Conservation (phyloP, 2,329 filamentous ascomycete species). For the Alternaria viburni region DNA sequence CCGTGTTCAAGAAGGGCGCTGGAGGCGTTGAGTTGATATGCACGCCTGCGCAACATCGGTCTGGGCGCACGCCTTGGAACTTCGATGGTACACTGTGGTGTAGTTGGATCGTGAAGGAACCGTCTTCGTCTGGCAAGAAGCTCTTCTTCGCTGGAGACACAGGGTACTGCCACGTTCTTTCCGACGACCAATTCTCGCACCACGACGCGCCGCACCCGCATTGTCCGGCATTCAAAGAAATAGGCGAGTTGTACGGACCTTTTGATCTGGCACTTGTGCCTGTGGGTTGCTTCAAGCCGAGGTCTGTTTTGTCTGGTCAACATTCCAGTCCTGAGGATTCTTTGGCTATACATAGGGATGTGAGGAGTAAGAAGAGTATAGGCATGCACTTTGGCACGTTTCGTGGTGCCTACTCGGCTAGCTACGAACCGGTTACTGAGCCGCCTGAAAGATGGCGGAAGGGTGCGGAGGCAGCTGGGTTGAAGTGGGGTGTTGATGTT, state of each 20-base stretch:
- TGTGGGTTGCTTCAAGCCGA: conserved; percentile 57
- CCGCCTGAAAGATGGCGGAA: conserved; percentile 55
- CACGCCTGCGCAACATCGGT: conserved; percentile 57
- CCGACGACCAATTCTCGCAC: conserved; percentile 38
- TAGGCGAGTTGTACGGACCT: conserved; percentile 55
- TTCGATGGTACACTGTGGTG: conserved; percentile 56
- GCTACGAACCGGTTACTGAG: conserved; percentile 58
- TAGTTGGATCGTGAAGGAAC: conserved; percentile 53
- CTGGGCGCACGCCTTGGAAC: conserved; percentile 51
- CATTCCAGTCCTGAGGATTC: conserved; percentile 58
- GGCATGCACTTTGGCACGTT: conserved; percentile 62
- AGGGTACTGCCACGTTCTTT: conserved; percentile 52
- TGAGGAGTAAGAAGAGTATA: conserved; percentile 55
- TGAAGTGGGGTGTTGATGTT: conserved; percentile 47
- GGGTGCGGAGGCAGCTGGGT: conserved; percentile 52
- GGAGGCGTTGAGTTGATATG: conserved; percentile 53
- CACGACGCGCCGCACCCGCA: conserved; percentile 46
- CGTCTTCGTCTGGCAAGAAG: conserved; percentile 33
- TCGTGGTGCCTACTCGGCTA: conserved; percentile 52
- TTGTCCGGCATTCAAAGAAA: conserved; percentile 57
- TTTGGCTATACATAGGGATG: conserved; percentile 55
- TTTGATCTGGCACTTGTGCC: conserved; percentile 59
- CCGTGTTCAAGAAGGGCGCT: conserved; percentile 39
- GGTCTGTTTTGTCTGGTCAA: conserved; percentile 52
- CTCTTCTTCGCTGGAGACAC: conserved; percentile 60